Evolutionary conservation across 2,329 filamentous ascomycete genomes (phyloP).

Genomic region (Tolypocladium tropicale): DNA sequence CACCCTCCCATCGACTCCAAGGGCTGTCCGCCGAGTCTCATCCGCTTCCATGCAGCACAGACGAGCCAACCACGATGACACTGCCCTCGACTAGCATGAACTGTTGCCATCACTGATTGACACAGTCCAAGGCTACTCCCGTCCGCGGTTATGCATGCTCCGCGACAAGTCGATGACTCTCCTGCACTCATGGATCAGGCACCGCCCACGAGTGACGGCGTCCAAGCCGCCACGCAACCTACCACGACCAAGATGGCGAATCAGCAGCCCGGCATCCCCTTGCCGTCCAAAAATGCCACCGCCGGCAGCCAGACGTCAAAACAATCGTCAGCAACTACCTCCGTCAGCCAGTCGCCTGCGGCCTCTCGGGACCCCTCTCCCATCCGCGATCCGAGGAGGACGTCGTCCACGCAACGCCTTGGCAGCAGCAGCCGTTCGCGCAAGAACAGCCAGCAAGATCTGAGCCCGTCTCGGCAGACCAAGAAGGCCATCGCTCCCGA

Average conservation of each 20-base stretch:
- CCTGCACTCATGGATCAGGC: slow-evolving; percentile 24
- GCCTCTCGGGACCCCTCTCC: slow-evolving; percentile 39
- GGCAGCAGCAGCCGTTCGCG: slow-evolving; percentile 40
- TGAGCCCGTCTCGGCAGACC: slow-evolving; percentile 47
- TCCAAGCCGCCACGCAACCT: slow-evolving; percentile 8
- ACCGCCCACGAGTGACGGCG: slow-evolving; percentile 10
- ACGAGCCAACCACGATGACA: slow-evolving; percentile 26
- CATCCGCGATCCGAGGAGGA: slow-evolving; percentile 25
- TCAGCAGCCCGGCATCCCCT: slow-evolving; percentile 5
- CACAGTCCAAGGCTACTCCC: slow-evolving; percentile 18
- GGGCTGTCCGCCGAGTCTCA: slow-evolving; percentile 5
- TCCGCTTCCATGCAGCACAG: slow-evolving; percentile 16
- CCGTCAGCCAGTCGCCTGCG: slow-evolving; percentile 24
- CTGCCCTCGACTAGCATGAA: slow-evolving; percentile 10
- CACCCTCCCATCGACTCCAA: slow-evolving; percentile 3
- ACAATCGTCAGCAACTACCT: slow-evolving; percentile 26
- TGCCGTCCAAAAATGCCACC: slow-evolving; percentile 8
- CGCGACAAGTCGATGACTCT: slow-evolving; percentile 16
- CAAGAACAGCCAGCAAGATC: slow-evolving; percentile 54
- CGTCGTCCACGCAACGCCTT: slow-evolving; percentile 23
- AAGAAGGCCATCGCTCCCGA: slow-evolving; percentile 44
- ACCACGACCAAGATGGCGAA: slow-evolving; percentile 8
- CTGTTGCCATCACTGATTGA: slow-evolving; percentile 16
- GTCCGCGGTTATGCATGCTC: slow-evolving; percentile 22
- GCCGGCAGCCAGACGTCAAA: slow-evolving; percentile 20